Evolutionary conservation across 2,329 filamentous ascomycete species (phyloP), one percentile per base, ranked within the genome.

Genomic region (Cordyceps pruinosa): DNA sequence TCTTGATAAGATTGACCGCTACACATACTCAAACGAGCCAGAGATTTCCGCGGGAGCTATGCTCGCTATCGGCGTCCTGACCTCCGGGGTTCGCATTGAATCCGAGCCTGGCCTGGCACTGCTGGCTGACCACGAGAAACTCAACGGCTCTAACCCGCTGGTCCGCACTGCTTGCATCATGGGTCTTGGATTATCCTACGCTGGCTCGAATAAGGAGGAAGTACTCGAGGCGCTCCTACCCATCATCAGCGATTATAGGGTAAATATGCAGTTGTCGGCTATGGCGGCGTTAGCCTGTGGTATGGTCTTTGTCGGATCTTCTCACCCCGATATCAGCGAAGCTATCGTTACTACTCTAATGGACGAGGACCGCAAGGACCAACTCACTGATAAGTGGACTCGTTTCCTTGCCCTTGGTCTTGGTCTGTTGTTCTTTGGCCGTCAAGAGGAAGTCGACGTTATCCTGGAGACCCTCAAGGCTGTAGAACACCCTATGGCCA

Each of bases 371-470:
- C 85, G 92, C 58, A 88, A 88, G 74, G 87, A 83, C 67, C 92
- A 96, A 71, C 78, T 99, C 60, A 97, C 95, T 64, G 90, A 97
- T 75, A 99, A 97, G 75, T 99, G 94, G 94, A 94, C 92, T 32
- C 86, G 94, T 19, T 99, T 99, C 76, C 88, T 99, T 77, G 92
- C 90, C 21, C 86, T 99, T 42, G 94, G 94, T 62, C 81, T 99
- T 61, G 94, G 93, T 2, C 81, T 99, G 26, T 80, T 99, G 28
- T 99, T 91, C 81, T 97, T 99, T 66, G 94, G 94, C 39, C 87
- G 90, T 62, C 94, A 99, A 73, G 94, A 99, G 72, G 93, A 97
- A 71, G 94, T 97, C n/a, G 94, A 99, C 66, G 93, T 97, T 58
- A 92, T 97, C 63, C 77, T 97, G 32, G 94, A 99, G 75, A 96